phyloP scores from a whole-genome alignment of 2,329 filamentous ascomycete genomes.

The Coniochaeta prunicola region DNA sequence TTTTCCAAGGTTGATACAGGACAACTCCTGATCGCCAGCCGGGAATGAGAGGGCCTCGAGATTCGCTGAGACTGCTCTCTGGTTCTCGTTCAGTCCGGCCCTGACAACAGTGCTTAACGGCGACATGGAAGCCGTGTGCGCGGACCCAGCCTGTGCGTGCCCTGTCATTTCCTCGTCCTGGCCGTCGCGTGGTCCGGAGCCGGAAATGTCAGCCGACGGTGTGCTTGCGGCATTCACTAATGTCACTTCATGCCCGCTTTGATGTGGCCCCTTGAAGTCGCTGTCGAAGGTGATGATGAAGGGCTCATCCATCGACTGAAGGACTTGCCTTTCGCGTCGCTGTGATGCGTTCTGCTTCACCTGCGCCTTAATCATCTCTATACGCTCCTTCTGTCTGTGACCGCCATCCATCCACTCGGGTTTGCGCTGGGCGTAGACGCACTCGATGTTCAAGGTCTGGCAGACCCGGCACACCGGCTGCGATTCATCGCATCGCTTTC shows the following conservation, averaged over 20 bases:
- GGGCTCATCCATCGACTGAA: neutral
- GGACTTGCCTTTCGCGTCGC: constrained; percentile 34
- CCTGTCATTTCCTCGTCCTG: neutral
- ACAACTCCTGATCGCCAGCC: neutral
- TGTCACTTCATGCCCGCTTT: neutral
- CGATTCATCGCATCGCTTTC: constrained; percentile 51
- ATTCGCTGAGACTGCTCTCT: neutral
- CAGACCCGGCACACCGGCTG: constrained; percentile 43
- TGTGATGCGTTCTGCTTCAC: constrained; percentile 44
- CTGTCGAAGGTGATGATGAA: neutral
- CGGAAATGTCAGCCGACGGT: neutral
- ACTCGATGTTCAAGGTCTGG: constrained; percentile 43
- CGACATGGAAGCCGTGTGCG: neutral
- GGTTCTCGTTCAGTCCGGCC: neutral
- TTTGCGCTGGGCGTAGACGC: constrained; percentile 40
- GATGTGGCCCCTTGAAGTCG: neutral
- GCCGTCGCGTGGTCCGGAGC: neutral
- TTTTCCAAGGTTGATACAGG: neutral
- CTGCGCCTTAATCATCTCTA: constrained; percentile 42
- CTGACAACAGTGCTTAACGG: neutral
- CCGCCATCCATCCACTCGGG: constrained; percentile 50
- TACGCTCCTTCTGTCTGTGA: constrained; percentile 37
- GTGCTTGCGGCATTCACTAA: neutral
- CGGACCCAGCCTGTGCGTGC: neutral
- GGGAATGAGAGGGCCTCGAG: neutral